Evolutionary conservation across 345 rosid species (phyloP).

Genomic region (Eucalyptus leucophloia): DNA sequence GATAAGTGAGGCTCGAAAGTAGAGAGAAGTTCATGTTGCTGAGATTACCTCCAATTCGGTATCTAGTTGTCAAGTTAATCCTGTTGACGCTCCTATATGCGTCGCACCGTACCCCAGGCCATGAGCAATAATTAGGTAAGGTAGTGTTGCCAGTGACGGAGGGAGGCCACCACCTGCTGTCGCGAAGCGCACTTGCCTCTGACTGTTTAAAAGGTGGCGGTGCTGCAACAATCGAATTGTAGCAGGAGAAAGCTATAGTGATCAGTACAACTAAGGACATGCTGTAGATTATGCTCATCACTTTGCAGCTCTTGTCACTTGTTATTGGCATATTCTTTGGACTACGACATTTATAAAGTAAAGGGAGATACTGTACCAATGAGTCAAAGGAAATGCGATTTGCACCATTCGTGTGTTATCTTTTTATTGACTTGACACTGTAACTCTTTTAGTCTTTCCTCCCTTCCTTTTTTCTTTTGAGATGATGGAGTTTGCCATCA

Average conservation of each 20-base stretch:
- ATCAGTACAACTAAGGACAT: not conserved
- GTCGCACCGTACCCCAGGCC: not conserved
- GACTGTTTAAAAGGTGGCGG: accelerated
- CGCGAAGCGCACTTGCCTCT: not conserved
- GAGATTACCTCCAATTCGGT: not conserved
- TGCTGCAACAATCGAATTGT: not conserved
- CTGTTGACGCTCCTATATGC: accelerated
- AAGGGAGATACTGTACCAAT: too few relatives aligned
- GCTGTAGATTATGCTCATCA: not conserved
- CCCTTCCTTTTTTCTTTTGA: too few relatives aligned
- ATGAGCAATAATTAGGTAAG: accelerated
- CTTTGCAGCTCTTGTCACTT: too few relatives aligned
- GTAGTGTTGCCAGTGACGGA: accelerated
- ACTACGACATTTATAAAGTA: too few relatives aligned
- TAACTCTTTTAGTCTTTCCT: too few relatives aligned
- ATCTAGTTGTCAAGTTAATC: accelerated
- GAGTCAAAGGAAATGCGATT: too few relatives aligned
- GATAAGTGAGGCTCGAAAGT: not conserved
- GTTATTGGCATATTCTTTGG: too few relatives aligned
- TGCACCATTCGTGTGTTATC: too few relatives aligned
- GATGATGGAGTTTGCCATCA: too few relatives aligned
- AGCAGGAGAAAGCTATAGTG: not conserved
- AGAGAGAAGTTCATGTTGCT: slow-evolving; percentile 2
- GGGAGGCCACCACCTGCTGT: not conserved
- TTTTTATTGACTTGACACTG: too few relatives aligned